These are phyloP conservation scores for Phanerodontia chrysosporium DNA, from an alignment of 768 basidiomycete genomes.

Conservation along the genomic window DNA sequence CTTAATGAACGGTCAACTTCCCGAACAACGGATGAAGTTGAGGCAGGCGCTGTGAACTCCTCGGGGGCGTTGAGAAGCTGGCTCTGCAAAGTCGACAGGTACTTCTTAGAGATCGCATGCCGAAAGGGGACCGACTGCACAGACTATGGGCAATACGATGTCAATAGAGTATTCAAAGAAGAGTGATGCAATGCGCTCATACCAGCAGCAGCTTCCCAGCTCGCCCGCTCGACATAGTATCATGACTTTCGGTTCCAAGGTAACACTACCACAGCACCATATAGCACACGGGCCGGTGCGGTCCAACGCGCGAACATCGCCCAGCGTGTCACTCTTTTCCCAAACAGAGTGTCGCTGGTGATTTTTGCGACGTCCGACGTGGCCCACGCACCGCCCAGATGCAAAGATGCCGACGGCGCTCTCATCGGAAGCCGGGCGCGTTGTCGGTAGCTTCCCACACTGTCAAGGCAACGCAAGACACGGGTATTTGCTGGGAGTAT, in stretches of 20 bases:
- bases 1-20: neutral
- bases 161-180: neutral
- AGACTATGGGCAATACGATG: neutral
- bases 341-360: neutral
- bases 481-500: neutral
- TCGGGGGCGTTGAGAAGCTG: neutral
- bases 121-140: neutral
- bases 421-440: slow-evolving; percentile 2
- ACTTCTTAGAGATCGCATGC: neutral
- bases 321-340: neutral
- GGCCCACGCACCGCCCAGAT: neutral
- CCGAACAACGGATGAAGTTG: neutral
- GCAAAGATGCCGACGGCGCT: neutral
- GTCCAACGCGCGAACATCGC: neutral
- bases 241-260: slow-evolving; percentile 5
- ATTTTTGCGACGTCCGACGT: neutral
- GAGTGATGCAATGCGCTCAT: neutral
- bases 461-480: neutral
- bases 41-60: neutral
- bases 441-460: slow-evolving; percentile 2
- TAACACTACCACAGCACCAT: neutral
- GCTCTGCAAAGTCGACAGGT: neutral
- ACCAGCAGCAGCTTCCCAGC: neutral
- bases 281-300: neutral
- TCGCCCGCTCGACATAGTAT: slow-evolving; percentile 28